Evolutionary conservation across 2,329 filamentous ascomycete genomes (phyloP), one percentile per base, ranked within the genome.

Genomic region (Paradendryphiella salina): DNA sequence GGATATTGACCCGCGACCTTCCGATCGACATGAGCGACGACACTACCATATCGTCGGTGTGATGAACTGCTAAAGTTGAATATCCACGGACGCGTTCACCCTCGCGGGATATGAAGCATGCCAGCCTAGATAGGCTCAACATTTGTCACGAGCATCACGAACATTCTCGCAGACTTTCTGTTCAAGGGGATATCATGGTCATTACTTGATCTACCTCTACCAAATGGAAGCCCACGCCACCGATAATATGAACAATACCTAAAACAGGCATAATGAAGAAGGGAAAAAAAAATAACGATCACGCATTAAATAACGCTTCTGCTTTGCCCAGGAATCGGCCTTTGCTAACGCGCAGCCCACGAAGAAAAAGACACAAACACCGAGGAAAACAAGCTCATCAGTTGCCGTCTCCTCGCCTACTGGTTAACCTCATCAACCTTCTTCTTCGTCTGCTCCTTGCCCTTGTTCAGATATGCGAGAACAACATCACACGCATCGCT

Each of bases 391-490:
- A 26, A 9, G 8, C 23, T 5, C 3, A 20, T 20, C 20, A 20
- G 20, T 2, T 26, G 23, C 6, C 23, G 2, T 26, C 23, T 2
- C 23, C 23, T 17, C 4, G n/a, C 9, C 56, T 71, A 71, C 60
- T 71, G 64, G 59, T 71, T 73, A 15, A 68, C 57, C 57, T 73
- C 65, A 14, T 72, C 61, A 18, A 60, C 56, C 65, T 72, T 73
- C 62, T 70, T 67, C 34, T 57, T 58, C 4, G 62, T 61, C 47
- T 64, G 56, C 58, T 73, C 55, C 52, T 72, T 70, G 37, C 65
- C 66, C 55, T 69, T 69, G 42, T 59, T 61, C 62, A 67, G 63
- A 46, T 71, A 73, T 37, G 59, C 47, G 13, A 65, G 42, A 21
- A 73, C 53, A 1, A 71, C 44, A 11, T 63, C 58, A 40, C 65